A percentile compares a stretch with the other conserved stretches of the same genome.
Conservation (phyloP, 768 basidiomycete species). For the Amanita phalloides region DNA sequence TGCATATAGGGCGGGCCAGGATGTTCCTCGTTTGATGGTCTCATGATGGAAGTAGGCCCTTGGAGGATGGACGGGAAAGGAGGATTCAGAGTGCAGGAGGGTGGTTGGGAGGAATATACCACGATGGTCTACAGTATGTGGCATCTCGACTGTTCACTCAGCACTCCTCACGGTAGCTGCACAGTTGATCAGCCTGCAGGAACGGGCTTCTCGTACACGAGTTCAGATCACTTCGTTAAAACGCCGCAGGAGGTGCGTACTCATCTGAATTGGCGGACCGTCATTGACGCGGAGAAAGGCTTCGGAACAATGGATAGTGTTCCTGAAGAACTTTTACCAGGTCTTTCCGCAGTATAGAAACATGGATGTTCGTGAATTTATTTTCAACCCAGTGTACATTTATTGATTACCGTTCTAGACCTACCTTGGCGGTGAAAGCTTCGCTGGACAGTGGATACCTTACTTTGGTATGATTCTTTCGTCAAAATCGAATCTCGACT, state of each 20-base stretch:
- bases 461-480: conserved; percentile 57
- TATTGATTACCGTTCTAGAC: conserved; percentile 43
- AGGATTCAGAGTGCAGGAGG: conserved; percentile 62
- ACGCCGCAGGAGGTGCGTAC: conserved; percentile 51
- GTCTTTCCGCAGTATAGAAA: conserved; percentile 83
- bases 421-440: conserved; percentile 93
- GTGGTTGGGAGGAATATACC: conserved; percentile 97
- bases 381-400: background rate
- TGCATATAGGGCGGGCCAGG: conserved; percentile 84
- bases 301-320: conserved; percentile 67
- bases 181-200: conserved; percentile 97
- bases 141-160: background rate
- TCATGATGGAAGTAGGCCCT: conserved; percentile 98
- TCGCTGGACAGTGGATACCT: conserved; percentile 96
- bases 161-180: background rate
- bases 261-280: background rate
- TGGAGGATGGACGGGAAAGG: conserved; percentile 72
- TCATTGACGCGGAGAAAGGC: conserved; percentile 34
- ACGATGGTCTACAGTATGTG: conserved; percentile 86
- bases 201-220: conserved; percentile 86
- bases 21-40: conserved; percentile 93
- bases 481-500: background rate
- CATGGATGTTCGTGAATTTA: conserved; percentile 58
- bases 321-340: conserved; percentile 78
- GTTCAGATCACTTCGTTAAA: conserved; percentile 77